These are phyloP conservation scores for Parietichytrium sp. DNA, from an alignment of 108 stramenopile species.

Conservation along the genomic window DNA sequence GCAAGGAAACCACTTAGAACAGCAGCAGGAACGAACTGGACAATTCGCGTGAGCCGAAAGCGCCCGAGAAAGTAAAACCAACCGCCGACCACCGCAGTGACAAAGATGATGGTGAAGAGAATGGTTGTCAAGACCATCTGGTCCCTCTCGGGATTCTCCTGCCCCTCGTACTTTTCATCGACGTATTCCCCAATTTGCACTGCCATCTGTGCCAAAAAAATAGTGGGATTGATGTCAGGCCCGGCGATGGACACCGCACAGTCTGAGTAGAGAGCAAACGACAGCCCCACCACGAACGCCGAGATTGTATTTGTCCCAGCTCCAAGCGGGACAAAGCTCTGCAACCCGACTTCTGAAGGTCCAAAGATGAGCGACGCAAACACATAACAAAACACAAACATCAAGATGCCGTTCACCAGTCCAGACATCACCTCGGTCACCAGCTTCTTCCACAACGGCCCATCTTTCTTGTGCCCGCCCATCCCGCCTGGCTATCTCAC, in stretches of 20 bases:
- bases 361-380: conserved; percentile 32
- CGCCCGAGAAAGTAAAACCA: background rate
- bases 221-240: conserved; percentile 31
- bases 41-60: conserved; percentile 12
- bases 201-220: background rate
- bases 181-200: background rate
- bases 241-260: conserved; percentile 25
- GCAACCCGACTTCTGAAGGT: background rate
- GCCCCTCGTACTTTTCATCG: background rate
- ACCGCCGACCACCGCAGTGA: background rate
- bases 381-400: conserved; percentile 29
- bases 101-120: conserved; percentile 27
- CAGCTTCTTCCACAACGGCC: background rate
- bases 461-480: background rate
- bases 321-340: background rate
- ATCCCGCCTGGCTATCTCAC: no score
- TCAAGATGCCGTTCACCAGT: conserved; percentile 12
- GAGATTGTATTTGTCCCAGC: background rate
- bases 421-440: background rate
- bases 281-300: background rate
- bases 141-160: background rate
- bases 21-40: conserved; percentile 28
- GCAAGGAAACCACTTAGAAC: conserved; percentile 21
- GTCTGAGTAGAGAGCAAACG: conserved; percentile 37
- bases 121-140: conserved; percentile 21